phyloP scores from a whole-genome alignment of 257 asterid genomes.

The Solanum chilense region DNA sequence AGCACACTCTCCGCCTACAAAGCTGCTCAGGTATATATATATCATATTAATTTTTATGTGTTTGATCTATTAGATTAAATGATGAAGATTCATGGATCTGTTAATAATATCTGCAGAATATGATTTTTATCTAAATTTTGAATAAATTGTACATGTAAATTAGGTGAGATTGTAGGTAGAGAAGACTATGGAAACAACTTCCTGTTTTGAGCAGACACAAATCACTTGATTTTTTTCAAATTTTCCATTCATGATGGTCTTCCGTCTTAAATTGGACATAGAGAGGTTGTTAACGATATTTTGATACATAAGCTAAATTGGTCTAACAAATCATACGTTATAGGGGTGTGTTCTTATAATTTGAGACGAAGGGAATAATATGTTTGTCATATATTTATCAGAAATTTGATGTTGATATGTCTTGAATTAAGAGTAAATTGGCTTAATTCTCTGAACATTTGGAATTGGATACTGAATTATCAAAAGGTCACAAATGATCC shows the following conservation, averaged over 20 bases:
- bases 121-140: background rate
- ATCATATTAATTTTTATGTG: background rate
- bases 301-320: background rate
- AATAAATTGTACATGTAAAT: background rate
- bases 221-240: background rate
- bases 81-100: background rate
- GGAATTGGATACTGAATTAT: background rate
- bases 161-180: background rate
- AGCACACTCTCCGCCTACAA: slow-evolving; percentile 14
- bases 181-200: background rate
- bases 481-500: background rate
- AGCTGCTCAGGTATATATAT: slow-evolving; percentile 10
- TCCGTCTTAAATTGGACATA: background rate
- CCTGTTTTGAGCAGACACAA: background rate
- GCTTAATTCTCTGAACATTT: background rate
- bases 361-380: background rate
- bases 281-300: background rate
- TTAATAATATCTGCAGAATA: background rate
- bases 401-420: background rate
- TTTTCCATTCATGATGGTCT: background rate
- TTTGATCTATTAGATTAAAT: background rate
- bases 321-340: background rate
- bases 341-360: background rate
- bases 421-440: background rate
- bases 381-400: background rate